phyloP scores from a whole-genome alignment of 495 filamentous ascomycete genomes.

The Lineolata rhizophorae region DNA sequence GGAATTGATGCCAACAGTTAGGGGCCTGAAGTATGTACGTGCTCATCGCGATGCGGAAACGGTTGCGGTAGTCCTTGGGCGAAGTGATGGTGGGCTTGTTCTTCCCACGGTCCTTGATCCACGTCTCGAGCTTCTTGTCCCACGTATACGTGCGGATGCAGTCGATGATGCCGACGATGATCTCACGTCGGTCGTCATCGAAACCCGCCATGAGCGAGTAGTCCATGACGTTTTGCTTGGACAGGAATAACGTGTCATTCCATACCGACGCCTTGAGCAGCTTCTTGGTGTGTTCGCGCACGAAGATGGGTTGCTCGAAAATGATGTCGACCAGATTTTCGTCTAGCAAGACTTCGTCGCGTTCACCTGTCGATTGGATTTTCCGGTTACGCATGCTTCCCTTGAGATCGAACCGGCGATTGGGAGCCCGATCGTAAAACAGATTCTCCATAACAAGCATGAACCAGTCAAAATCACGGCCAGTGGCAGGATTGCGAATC shows the following conservation, averaged over 20 bases:
- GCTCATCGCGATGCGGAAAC: conserved; percentile 92
- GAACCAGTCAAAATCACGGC: conserved; percentile 85
- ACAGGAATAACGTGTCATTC: conserved; percentile 92
- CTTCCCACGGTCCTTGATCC: conserved; percentile 92
- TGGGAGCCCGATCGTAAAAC: conserved; percentile 86
- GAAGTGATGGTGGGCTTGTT: conserved; percentile 91
- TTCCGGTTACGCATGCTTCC: conserved; percentile 96
- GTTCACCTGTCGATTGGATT: conserved; percentile 82
- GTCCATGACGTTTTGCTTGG: conserved; percentile 92
- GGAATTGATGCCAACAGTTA: conserved; percentile 57
- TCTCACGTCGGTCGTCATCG: conserved; percentile 68
- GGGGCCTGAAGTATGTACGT: conserved; percentile 63
- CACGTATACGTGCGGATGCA: conserved; percentile 97
- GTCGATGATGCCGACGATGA: conserved; percentile 94
- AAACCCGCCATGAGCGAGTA: conserved; percentile 98
- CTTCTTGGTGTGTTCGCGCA: conserved; percentile 80
- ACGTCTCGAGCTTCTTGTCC: conserved; percentile 97
- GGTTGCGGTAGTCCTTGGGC: conserved; percentile 89
- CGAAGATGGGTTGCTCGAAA: conserved; percentile 87
- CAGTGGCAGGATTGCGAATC: conserved; percentile 85
- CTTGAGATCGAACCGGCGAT: conserved; percentile 79
- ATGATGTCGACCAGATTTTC: conserved; percentile 99
- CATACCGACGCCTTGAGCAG: conserved; percentile 63
- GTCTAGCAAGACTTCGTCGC: conserved; percentile 87
- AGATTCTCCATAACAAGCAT: conserved; percentile 95